Evolutionary conservation across 495 filamentous ascomycete species (phyloP).

Genomic region (Staphylotrichum tortipilum): DNA sequence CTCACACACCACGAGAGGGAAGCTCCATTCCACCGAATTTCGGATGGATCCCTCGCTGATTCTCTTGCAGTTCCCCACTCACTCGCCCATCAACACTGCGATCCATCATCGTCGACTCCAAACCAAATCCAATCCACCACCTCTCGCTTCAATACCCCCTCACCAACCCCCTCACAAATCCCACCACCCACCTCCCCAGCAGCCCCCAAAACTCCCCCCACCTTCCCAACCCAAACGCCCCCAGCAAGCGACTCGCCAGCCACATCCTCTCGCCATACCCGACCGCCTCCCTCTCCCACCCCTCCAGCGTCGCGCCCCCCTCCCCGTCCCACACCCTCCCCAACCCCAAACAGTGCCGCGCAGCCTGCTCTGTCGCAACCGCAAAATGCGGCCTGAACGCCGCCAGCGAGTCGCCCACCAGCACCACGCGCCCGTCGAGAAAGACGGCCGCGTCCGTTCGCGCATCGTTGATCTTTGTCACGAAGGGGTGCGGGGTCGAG

Average conservation of each 20-base stretch:
- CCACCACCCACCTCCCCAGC: too few species aligned
- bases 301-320: not conserved
- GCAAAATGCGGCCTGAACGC: conserved; percentile 43
- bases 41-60: too few species aligned
- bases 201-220: too few species aligned
- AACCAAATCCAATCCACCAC: too few species aligned
- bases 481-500: conserved; percentile 33
- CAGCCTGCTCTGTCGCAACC: conserved; percentile 37
- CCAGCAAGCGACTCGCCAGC: conserved; percentile 6
- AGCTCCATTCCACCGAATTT: too few species aligned
- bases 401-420: conserved; percentile 45
- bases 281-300: conserved; percentile 7
- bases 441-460: conserved; percentile 27
- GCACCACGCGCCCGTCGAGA: conserved; percentile 33
- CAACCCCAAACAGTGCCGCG: conserved; percentile 29
- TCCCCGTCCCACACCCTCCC: conserved; percentile 21
- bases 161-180: too few species aligned
- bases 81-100: too few species aligned
- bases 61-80: too few species aligned
- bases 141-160: too few species aligned
- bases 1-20: too few species aligned
- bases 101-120: too few species aligned
- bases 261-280: not conserved
- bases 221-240: not conserved
- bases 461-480: conserved; percentile 42